A percentile compares a stretch with the other conserved stretches of the same genome.
These are phyloP conservation scores for Ceratocystis ficicola DNA, from an alignment of 2,329 filamentous ascomycete species.

Conservation along the genomic window DNA sequence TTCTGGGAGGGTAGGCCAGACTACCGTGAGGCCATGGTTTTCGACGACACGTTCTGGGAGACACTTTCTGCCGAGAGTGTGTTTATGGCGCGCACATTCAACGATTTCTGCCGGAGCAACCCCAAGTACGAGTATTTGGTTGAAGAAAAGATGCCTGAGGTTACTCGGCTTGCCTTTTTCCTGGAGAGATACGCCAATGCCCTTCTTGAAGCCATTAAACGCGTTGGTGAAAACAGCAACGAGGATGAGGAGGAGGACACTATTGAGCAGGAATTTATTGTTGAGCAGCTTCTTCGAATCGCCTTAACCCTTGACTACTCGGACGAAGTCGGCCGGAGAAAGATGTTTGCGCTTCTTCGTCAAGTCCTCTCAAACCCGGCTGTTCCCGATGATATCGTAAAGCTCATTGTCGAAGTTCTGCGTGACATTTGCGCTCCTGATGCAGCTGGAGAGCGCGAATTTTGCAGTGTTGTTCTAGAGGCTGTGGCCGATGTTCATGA, in stretches of 20 bases:
- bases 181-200: slow-evolving; percentile 67
- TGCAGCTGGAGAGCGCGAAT: slow-evolving; percentile 63
- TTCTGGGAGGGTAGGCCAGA: slow-evolving; percentile 92
- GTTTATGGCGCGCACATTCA: slow-evolving; percentile 85
- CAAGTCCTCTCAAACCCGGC: slow-evolving; percentile 76
- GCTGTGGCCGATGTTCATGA: slow-evolving; percentile 95
- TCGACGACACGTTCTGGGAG: slow-evolving; percentile 68
- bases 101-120: slow-evolving; percentile 74
- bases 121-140: slow-evolving; percentile 60
- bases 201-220: slow-evolving; percentile 51
- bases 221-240: slow-evolving; percentile 42
- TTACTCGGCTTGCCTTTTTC: slow-evolving; percentile 79
- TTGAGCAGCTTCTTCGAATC: slow-evolving; percentile 89
- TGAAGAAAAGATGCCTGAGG: slow-evolving; percentile 90
- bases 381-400: slow-evolving; percentile 83
- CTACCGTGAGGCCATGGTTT: slow-evolving; percentile 59
- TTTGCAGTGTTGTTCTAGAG: slow-evolving; percentile 76
- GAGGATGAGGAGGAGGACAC: slow-evolving; percentile 68
- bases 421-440: slow-evolving; percentile 70
- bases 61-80: slow-evolving; percentile 72
- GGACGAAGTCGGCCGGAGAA: slow-evolving; percentile 88
- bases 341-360: slow-evolving; percentile 87
- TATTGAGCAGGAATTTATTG: slow-evolving; percentile 85
- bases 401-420: slow-evolving; percentile 70
- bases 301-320: slow-evolving; percentile 87